phyloP scores from a whole-genome alignment of 2,329 filamentous ascomycete species.

The Phialocephala subalpina region DNA sequence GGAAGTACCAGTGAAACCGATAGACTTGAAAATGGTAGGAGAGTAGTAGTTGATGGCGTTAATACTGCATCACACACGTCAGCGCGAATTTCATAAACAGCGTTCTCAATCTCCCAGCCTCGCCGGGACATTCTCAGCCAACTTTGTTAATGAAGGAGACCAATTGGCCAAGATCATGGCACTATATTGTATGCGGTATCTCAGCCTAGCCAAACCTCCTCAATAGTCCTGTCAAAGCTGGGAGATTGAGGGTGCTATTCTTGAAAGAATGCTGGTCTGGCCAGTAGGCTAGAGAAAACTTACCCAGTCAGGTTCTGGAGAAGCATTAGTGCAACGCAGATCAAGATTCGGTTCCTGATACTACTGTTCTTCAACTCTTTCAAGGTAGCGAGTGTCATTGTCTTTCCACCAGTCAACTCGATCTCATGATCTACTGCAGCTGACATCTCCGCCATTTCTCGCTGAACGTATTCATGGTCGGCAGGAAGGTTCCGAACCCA shows the following conservation, averaged over 20 bases:
- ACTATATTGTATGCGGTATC: no score
- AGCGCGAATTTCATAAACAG: no score
- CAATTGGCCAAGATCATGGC: no score
- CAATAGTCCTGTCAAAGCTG: no score
- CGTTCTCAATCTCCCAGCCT: no score
- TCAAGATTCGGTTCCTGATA: neutral
- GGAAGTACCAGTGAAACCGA: neutral
- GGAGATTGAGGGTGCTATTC: no score
- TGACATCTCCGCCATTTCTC: neutral
- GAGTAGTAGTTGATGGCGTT: conserved; percentile 2
- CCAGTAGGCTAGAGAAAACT: no score
- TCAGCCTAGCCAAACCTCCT: no score
- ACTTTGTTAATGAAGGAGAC: no score
- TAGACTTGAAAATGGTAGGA: neutral
- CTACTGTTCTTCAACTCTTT: no score
- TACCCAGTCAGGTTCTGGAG: neutral
- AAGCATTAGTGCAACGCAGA: neutral
- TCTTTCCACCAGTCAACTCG: neutral
- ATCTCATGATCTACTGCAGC: neutral
- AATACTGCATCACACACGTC: neutral
- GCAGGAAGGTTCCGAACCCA: neutral
- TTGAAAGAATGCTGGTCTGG: no score
- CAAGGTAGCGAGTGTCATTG: neutral
- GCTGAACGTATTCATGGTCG: neutral
- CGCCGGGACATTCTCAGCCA: no score